A percentile compares a stretch with the other conserved stretches of the same genome.
These are phyloP conservation scores for Calonectria pteridis DNA, from an alignment of 2,329 filamentous ascomycete species.

Conservation along the genomic window DNA sequence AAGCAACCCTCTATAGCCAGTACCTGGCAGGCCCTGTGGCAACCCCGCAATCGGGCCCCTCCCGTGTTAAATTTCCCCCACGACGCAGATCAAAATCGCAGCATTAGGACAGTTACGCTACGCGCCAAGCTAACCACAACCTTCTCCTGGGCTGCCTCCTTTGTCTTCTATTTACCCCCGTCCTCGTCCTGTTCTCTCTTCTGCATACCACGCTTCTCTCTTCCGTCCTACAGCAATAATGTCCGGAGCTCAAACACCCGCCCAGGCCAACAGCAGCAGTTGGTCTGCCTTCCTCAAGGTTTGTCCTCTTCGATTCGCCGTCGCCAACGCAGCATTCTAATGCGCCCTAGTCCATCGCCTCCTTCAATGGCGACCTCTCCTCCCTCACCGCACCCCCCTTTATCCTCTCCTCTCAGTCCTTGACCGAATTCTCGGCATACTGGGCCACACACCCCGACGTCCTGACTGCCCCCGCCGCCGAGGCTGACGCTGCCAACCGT, in stretches of 20 bases:
- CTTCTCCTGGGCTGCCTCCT: conserved; percentile 18
- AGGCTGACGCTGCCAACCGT: conserved; percentile 84
- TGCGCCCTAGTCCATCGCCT: conserved; percentile 74
- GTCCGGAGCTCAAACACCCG: conserved; percentile 46
- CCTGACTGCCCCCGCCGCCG: conserved; percentile 84
- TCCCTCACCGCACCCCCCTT: conserved; percentile 86
- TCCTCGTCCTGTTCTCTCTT: neutral
- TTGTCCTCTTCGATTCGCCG: conserved; percentile 20
- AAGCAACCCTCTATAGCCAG: conserved; percentile 11
- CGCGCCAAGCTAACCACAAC: conserved; percentile 26
- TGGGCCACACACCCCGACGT: conserved; percentile 84
- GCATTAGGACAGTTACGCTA: conserved; percentile 26
- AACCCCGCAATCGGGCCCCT: conserved; percentile 45
- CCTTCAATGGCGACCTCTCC: conserved; percentile 85
- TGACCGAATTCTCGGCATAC: conserved; percentile 86
- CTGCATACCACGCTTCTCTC: neutral
- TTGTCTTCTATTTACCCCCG: neutral
- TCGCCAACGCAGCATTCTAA: neutral
- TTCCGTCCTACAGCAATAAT: conserved; percentile 39
- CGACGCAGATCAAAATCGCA: conserved; percentile 26
- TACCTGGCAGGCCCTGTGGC: conserved; percentile 12
- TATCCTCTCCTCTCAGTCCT: conserved; percentile 81
- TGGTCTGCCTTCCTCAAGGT: conserved; percentile 68
- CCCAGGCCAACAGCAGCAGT: conserved; percentile 58
- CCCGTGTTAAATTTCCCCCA: conserved; percentile 15